Base-by-base conservation (phyloP, 495 filamentous ascomycete species). In the Lophiotrema nucula region DNA sequence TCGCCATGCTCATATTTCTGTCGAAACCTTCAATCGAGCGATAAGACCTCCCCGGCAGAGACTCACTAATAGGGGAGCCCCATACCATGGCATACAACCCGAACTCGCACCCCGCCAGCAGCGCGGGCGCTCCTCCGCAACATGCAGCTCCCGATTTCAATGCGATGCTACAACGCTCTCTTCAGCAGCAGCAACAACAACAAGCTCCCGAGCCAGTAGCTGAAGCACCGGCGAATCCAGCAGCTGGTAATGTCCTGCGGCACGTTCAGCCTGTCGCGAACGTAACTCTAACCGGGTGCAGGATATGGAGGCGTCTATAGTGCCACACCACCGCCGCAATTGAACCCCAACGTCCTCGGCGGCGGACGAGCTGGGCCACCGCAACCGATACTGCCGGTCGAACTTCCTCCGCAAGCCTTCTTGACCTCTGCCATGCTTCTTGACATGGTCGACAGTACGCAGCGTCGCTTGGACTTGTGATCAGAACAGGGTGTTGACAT, bases 381-480 rank as follows among this genome's bases (percentile, higher is more conserved):
- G 13, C 53, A 58, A 24, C 39, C 27, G 10, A 48, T 63, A 3
- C 31, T 63, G 13, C 60, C 60, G 2, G 28, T 51, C 15, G 60
- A 84, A 59, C 74, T 90, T 31, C 87, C 84, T 3, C 83, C 83
- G 43, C 89, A 98, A 77, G 97, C 97, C 91, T 98, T 98, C 77
- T 96, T 95, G 15, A 98, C 93, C 2, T 92, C 93, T 39, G 90
- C 93, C 47, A 92, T 97, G 72, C 75, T 98, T 39, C 73, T 97
- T 33, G 93, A 98, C 72, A 79, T 98, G 65, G 97, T 93, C 60
- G 93, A 98, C 75, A 97, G 92, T 97, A 81, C 78, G 88, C 57
- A 38, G 56, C 52, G 21, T 8, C 2, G 31, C 24, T 56, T 35
- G 48, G 33, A 41, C 2, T 1, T 49, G 16, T 12, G 15, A 60